A percentile compares a stretch with the other conserved stretches of the same genome.
These are phyloP conservation scores for Gomphus sp. DNA, from an alignment of 1,284 basidiomycete species.

Conservation along the genomic window DNA sequence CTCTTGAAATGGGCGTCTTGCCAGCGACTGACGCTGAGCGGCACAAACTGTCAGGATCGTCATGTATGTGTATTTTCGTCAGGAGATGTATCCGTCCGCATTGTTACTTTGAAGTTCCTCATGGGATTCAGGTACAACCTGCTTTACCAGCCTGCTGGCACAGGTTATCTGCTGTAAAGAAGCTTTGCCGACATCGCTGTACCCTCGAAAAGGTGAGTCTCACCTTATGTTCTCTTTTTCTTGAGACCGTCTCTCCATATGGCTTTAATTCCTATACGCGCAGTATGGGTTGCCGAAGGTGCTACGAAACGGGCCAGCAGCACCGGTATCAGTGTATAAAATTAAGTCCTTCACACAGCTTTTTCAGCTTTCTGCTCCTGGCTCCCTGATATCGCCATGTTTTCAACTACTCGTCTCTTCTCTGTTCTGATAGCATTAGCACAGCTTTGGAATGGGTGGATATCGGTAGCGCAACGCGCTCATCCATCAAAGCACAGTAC, in stretches of 20 bases:
- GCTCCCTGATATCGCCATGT: background rate
- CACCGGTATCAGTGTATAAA: background rate
- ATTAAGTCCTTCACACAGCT: background rate
- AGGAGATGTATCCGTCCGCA: background rate
- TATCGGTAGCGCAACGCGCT: conserved; percentile 10
- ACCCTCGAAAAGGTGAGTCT: background rate
- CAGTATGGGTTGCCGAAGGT: background rate
- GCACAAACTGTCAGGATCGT: background rate
- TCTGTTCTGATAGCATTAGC: conserved; percentile 11
- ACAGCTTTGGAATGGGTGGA: conserved; percentile 11
- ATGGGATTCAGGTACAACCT: background rate
- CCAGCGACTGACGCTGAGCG: background rate
- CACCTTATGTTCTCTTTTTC: background rate
- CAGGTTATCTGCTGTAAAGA: background rate
- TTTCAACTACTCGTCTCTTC: conserved; percentile 7
- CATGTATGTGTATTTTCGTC: background rate
- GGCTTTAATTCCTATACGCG: background rate
- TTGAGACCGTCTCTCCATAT: background rate
- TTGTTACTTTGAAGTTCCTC: background rate
- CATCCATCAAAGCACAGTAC: conserved; percentile 11
- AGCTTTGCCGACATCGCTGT: background rate
- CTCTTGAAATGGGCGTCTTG: background rate
- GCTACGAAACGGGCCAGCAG: background rate
- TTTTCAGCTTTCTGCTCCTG: background rate
- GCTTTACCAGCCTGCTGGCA: background rate